A percentile compares a stretch with the other conserved stretches of the same genome.
Conservation (phyloP, 2,329 filamentous ascomycete species). For the Trichoderma koningii region DNA sequence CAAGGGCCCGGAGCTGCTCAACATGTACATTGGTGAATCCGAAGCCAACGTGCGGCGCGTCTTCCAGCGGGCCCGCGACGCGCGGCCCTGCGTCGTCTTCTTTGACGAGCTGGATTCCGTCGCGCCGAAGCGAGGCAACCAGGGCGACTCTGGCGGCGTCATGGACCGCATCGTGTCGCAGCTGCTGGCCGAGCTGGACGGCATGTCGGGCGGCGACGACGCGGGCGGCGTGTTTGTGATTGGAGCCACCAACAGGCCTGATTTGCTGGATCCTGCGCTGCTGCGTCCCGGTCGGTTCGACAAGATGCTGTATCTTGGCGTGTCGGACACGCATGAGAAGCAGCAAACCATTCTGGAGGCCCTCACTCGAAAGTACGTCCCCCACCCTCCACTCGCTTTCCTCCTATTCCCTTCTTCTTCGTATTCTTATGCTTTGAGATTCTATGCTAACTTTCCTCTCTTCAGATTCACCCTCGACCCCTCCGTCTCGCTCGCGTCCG, state of each 20-base stretch:
- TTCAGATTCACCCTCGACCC: constrained; percentile 80
- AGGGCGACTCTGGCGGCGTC: constrained; percentile 94
- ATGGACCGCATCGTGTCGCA: constrained; percentile 98
- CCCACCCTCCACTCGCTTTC: too few species aligned
- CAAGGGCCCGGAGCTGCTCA: constrained; percentile 86
- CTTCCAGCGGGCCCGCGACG: constrained; percentile 84
- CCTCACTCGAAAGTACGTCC: constrained; percentile 82
- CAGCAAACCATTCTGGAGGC: constrained; percentile 93
- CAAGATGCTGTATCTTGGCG: constrained; percentile 96
- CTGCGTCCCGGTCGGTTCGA: constrained; percentile 91
- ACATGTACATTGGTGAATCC: constrained; percentile 96
- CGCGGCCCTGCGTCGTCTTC: constrained; percentile 86
- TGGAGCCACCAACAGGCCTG: constrained; percentile 91
- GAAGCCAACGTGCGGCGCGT: constrained; percentile 89
- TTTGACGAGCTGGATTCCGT: constrained; percentile 93
- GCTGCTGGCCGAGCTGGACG: constrained; percentile 90
- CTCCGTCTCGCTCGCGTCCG: constrained; percentile 69
- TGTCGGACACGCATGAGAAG: constrained; percentile 95
- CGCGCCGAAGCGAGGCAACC: constrained; percentile 93
- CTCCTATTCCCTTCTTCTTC: neutral
- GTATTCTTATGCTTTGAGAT: neutral
- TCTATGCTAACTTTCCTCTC: neutral
- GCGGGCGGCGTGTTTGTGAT: constrained; percentile 92
- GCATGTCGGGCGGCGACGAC: constrained; percentile 92
- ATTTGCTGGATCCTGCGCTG: constrained; percentile 87